Evolutionary conservation across 2,329 filamentous ascomycete species (phyloP).

Genomic region (Fusarium pilosicola): DNA sequence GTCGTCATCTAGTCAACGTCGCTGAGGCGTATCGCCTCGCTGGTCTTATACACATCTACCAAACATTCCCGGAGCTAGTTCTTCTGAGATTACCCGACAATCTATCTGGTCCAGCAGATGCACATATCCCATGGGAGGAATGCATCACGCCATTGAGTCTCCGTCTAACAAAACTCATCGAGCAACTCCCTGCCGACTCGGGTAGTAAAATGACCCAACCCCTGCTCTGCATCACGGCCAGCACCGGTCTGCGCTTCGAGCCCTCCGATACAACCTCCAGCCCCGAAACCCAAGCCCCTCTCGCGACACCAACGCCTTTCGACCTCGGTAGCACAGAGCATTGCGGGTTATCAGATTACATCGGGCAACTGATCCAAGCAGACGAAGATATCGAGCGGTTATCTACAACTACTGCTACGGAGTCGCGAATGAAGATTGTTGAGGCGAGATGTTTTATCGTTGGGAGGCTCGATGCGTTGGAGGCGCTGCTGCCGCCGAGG

Average conservation of each 20-base stretch:
- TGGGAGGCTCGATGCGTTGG: slow-evolving; percentile 8
- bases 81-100: slow-evolving; percentile 42
- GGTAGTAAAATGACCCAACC: slow-evolving; percentile 50
- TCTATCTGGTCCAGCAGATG: not conserved
- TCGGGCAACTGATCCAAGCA: slow-evolving; percentile 15
- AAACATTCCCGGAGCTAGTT: slow-evolving; percentile 51
- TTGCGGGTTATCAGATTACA: slow-evolving; percentile 28
- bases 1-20: slow-evolving; percentile 47
- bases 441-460: slow-evolving; percentile 26
- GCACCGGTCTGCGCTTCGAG: slow-evolving; percentile 45
- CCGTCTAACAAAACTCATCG: slow-evolving; percentile 42
- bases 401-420: not conserved
- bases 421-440: slow-evolving; percentile 12
- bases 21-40: slow-evolving; percentile 52
- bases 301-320: not conserved
- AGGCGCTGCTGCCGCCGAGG: slow-evolving; percentile 19
- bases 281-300: not conserved
- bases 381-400: slow-evolving; percentile 25
- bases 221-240: slow-evolving; percentile 49
- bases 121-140: slow-evolving; percentile 44
- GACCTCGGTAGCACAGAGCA: slow-evolving; percentile 11
- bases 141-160: slow-evolving; percentile 48
- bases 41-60: slow-evolving; percentile 53
- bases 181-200: slow-evolving; percentile 47
- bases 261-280: not conserved